Percentiles rank a stretch among this genome's conserved stretches.
Evolutionary conservation across 176 grass and related monocot genomes (phyloP).

Genomic region (Hordeum marinum): DNA sequence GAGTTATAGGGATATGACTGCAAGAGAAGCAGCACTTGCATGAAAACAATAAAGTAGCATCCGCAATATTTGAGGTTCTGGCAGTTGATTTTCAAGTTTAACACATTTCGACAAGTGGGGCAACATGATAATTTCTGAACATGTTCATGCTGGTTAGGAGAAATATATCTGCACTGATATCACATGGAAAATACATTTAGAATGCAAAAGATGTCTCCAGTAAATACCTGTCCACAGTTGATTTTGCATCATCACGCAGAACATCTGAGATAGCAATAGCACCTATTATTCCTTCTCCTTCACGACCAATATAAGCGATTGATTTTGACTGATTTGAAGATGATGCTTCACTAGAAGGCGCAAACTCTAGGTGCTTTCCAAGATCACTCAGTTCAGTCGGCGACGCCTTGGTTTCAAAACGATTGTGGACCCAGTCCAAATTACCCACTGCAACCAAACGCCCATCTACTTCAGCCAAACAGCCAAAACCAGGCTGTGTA

Average conservation of each 20-base stretch:
- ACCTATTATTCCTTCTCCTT: conserved; percentile 93
- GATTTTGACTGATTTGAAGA: conserved; percentile 74
- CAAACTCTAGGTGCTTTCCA: conserved; percentile 41
- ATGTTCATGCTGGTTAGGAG: neutral
- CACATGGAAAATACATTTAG: conserved; percentile 3
- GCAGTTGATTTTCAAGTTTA: neutral
- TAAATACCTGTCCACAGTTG: conserved; percentile 66
- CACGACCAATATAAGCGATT: conserved; percentile 74
- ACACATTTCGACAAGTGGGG: neutral
- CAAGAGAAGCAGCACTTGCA: conserved; percentile 2
- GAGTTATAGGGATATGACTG: conserved; percentile 1
- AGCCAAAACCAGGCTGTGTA: conserved; percentile 89
- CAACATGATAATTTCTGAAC: neutral
- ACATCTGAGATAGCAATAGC: conserved; percentile 89
- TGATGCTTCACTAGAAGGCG: conserved; percentile 38
- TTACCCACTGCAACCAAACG: conserved; percentile 83
- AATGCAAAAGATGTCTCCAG: conserved; percentile 13
- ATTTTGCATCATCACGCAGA: conserved; percentile 72
- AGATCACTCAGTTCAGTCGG: conserved; percentile 51
- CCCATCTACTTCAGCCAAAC: conserved; percentile 91
- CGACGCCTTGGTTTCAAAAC: conserved; percentile 63
- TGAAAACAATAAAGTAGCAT: neutral
- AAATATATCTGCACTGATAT: conserved; percentile 7
- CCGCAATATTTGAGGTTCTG: conserved; percentile 6
- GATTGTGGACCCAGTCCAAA: conserved; percentile 74